phyloP scores from a whole-genome alignment of 1,284 basidiomycete species.

The Golubevia pallescens region DNA sequence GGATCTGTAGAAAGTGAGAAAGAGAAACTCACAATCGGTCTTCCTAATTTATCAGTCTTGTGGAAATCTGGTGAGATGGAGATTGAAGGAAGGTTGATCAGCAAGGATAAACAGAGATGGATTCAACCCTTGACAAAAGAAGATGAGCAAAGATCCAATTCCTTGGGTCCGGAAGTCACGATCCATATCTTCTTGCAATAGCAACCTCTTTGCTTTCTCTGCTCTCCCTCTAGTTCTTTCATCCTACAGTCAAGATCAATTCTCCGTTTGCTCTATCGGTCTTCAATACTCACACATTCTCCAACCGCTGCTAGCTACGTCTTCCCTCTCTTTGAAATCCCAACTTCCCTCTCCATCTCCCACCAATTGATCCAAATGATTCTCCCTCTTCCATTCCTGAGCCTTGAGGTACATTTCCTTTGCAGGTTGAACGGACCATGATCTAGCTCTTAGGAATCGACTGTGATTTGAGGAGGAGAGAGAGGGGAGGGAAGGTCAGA shows the following conservation, averaged over 20 bases:
- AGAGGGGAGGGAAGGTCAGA: too few species aligned
- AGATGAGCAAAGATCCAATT: not conserved
- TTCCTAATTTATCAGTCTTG: constrained; percentile 44
- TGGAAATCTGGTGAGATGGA: constrained; percentile 35
- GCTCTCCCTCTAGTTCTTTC: too few species aligned
- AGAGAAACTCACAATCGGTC: constrained; percentile 27
- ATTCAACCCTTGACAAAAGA: too few species aligned
- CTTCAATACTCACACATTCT: constrained; percentile 32
- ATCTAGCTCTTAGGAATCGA: constrained; percentile 52
- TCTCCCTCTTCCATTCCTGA: constrained; percentile 44
- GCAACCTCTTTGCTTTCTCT: too few species aligned
- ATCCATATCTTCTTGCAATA: too few species aligned
- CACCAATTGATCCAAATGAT: constrained; percentile 31
- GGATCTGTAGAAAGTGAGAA: too few species aligned
- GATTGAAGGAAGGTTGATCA: not conserved
- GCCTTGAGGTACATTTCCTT: constrained; percentile 48
- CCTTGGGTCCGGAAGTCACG: not conserved
- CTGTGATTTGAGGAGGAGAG: constrained; percentile 1
- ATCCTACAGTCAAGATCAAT: too few species aligned
- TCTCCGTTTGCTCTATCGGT: too few species aligned
- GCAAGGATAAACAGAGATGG: too few species aligned
- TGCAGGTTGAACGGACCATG: constrained; percentile 39
- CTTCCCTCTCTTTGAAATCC: constrained; percentile 40
- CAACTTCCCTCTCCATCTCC: constrained; percentile 20
- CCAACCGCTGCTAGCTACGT: constrained; percentile 49